Evolutionary conservation across 129 eudicot genomes (phyloP).

Genomic region (Pittosporum tobira): DNA sequence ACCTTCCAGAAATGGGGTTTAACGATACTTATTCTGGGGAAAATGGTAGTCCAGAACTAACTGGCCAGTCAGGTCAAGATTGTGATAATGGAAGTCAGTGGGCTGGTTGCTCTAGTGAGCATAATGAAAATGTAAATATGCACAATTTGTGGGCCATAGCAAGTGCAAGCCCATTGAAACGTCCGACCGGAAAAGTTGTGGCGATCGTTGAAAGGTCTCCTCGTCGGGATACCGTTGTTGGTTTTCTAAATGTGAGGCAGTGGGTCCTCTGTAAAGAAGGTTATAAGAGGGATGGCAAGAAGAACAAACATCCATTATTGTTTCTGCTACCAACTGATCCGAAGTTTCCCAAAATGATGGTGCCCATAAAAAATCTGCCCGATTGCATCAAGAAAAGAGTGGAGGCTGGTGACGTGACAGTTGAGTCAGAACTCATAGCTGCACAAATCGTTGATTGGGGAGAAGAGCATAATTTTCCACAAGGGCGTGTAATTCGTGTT

Average conservation of each 20-base stretch:
- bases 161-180: conserved; percentile 44
- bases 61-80: conserved; percentile 20
- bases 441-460: conserved; percentile 66
- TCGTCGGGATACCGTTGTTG: conserved; percentile 59
- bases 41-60: conserved; percentile 12
- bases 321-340: conserved; percentile 58
- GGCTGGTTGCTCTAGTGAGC: conserved; percentile 20
- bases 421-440: conserved; percentile 72
- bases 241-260: conserved; percentile 56
- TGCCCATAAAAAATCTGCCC: conserved; percentile 52
- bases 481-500: conserved; percentile 35
- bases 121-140: conserved; percentile 21
- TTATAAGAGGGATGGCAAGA: conserved; percentile 33
- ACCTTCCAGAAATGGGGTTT: conserved; percentile 11
- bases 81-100: conserved; percentile 18
- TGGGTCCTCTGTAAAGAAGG: conserved; percentile 34
- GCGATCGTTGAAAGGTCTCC: conserved; percentile 61
- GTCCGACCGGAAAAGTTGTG: conserved; percentile 90
- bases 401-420: conserved; percentile 45
- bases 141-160: conserved; percentile 42
- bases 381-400: conserved; percentile 46
- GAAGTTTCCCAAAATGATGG: conserved; percentile 68
- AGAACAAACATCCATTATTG: conserved; percentile 22
- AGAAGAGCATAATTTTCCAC: conserved; percentile 57
- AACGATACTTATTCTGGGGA: conserved; percentile 14